These are phyloP conservation scores for Bruguiera gymnorhiza DNA, from an alignment of 345 rosid species.

Conservation along the genomic window DNA sequence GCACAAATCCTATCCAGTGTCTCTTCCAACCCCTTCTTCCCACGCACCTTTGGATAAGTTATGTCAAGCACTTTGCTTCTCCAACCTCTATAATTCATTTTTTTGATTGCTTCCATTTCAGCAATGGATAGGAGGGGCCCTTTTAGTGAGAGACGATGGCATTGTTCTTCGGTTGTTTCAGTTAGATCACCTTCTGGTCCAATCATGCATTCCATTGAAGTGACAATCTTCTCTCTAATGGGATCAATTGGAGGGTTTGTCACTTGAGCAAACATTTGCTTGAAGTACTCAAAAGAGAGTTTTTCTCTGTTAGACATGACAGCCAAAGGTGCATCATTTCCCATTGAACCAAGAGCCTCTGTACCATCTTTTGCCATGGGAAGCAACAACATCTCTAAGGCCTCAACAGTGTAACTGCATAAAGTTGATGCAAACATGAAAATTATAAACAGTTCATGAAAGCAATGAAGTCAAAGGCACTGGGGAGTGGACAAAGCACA, in stretches of 20 bases:
- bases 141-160: constrained; percentile 89
- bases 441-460: neutral
- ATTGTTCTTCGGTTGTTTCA: constrained; percentile 95
- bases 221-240: constrained; percentile 95
- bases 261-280: constrained; percentile 99
- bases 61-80: constrained; percentile 80
- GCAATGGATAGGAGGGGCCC: constrained; percentile 75
- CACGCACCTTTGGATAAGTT: constrained; percentile 70
- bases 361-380: constrained; percentile 98
- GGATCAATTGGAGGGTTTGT: constrained; percentile 99
- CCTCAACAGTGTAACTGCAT: constrained; percentile 91
- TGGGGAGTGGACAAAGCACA: neutral
- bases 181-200: constrained; percentile 99
- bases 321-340: constrained; percentile 97
- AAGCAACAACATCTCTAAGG: constrained; percentile 94
- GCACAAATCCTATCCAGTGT: constrained; percentile 84
- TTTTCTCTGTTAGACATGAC: constrained; percentile 95
- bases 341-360: constrained; percentile 99
- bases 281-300: constrained; percentile 88
- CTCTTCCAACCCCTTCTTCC: constrained; percentile 87
- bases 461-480: neutral
- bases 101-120: constrained; percentile 85
- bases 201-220: constrained; percentile 99
- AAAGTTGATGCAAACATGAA: neutral
- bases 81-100: constrained; percentile 94